Percentiles rank a stretch among this genome's conserved stretches.
phyloP scores from a whole-genome alignment of 2,329 filamentous ascomycete genomes.

The Chaetomium globosum region DNA sequence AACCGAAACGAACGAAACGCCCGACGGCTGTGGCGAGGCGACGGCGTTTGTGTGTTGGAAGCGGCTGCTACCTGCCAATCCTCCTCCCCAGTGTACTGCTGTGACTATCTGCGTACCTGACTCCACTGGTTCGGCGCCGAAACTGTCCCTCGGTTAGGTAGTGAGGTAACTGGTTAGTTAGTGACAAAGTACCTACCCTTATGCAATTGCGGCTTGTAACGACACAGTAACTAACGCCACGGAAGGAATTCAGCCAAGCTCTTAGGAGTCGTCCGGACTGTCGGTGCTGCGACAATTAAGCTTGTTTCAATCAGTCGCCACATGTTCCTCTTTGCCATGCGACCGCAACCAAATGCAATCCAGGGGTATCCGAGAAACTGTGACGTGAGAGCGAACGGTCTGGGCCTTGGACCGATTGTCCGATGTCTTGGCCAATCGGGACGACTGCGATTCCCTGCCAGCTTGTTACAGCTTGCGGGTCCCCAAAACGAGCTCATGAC shows the following conservation, averaged over 20 bases:
- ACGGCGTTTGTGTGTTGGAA: background rate
- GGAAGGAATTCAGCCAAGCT: background rate
- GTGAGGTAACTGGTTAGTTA: too few species aligned
- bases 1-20: background rate
- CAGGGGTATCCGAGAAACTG: background rate
- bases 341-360: background rate
- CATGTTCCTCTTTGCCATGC: slow-evolving; percentile 5
- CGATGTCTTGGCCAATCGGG: slow-evolving; percentile 19
- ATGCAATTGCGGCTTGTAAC: background rate
- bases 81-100: too few species aligned
- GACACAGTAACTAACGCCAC: background rate
- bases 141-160: background rate
- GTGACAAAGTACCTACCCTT: background rate
- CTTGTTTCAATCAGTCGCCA: slow-evolving; percentile 3
- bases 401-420: slow-evolving; percentile 25
- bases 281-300: slow-evolving; percentile 11
- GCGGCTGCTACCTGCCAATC: background rate
- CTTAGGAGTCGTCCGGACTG: background rate
- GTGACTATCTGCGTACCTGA: too few species aligned
- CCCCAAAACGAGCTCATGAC: slow-evolving; percentile 18
- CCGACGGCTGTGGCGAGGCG: background rate
- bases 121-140: background rate
- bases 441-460: background rate
- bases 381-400: slow-evolving; percentile 28
- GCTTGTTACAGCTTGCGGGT: background rate